Evolutionary conservation across 139 green algal species (phyloP), one percentile per base, ranked within the genome.

Genomic region (Picochlorum sp.): DNA sequence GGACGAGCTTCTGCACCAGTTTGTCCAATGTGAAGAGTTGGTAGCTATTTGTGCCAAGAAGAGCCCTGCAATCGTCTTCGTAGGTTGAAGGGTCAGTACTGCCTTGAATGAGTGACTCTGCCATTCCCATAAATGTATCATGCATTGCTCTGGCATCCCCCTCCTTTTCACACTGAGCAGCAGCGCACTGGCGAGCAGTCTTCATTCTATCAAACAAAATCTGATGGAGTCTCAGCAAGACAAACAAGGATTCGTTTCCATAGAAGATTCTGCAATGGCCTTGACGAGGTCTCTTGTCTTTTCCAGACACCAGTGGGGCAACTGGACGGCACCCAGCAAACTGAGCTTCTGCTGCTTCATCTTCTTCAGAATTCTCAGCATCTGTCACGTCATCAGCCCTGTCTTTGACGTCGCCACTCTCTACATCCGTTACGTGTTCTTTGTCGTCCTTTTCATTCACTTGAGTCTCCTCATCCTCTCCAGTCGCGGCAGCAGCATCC

Each of bases 221-320:
- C 21, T 85, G 73, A 57, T 90, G 80, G 15, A 88, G 69, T 8
- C 91, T 80, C 65, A 95, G 86, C 63, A 98, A 89, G 20, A 96
- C 66, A 76, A 95, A 99, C 56, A 96, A 83, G 60, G 72, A 63
- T 60, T 98, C 94, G 63, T 96, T 93, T 63, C 83, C 87, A 65
- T 95, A 98, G 47, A 92, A 83, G 9, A 90, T 51, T 44, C 63
- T 60, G 63, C 62, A 76, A 59, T 64, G 66, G 23, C 34, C 34
- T 41, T 41, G 34, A 4, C 34, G 34, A 41, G 34, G 34, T 41
- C 8, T 41, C 34, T 41, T 41, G 34, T 41, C 34, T 41, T 41
- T 41, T 45, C 15, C 30, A n/a, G 9, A 15, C 16, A 58, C 65
- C 59, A 64, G 57, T 4, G 72, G 66, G 38, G 67, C 65, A 20